Conservation (phyloP, 2,329 filamentous ascomycete species). For the Colletotrichum lini region DNA sequence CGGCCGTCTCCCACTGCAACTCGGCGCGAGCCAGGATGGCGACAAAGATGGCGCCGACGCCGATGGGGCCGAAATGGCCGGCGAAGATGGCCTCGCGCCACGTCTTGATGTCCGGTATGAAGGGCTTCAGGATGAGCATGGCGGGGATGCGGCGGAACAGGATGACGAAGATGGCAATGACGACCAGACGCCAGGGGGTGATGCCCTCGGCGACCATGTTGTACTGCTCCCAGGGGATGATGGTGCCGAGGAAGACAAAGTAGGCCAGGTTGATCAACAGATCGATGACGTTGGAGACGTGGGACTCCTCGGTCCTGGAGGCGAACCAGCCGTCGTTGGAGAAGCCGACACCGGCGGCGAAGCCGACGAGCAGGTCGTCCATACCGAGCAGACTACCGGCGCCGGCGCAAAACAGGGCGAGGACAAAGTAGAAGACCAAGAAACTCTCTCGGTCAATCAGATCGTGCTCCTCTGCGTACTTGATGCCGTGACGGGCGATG, state of each 20-base stretch:
- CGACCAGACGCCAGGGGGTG: constrained; percentile 89
- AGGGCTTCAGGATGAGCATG: constrained; percentile 90
- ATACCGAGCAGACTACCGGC: constrained; percentile 92
- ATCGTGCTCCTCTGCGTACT: constrained; percentile 85
- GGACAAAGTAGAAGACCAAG: constrained; percentile 97
- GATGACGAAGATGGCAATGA: constrained; percentile 93
- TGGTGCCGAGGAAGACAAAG: constrained; percentile 97
- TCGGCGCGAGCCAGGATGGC: constrained; percentile 95
- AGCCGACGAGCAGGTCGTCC: constrained; percentile 95
- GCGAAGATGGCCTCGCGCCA: constrained; percentile 98
- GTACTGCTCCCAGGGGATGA: constrained; percentile 95
- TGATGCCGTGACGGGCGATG: constrained; percentile 90
- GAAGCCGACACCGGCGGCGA: constrained; percentile 97
- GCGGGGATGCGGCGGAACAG: constrained; percentile 96
- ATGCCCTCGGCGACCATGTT: constrained; percentile 83
- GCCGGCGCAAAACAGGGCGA: constrained; percentile 95
- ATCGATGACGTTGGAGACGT: constrained; percentile 99
- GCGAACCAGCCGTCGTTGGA: constrained; percentile 99
- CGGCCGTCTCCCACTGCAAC: constrained; percentile 81
- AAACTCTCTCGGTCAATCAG: constrained; percentile 97
- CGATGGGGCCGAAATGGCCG: constrained; percentile 97
- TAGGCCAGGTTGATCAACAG: constrained; percentile 96
- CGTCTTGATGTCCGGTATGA: constrained; percentile 97
- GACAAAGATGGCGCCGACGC: constrained; percentile 96
- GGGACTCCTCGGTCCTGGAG: constrained; percentile 97